Evolutionary conservation across 1,284 basidiomycete genomes (phyloP).

Genomic region (Sphaerobolus stellatus): DNA sequence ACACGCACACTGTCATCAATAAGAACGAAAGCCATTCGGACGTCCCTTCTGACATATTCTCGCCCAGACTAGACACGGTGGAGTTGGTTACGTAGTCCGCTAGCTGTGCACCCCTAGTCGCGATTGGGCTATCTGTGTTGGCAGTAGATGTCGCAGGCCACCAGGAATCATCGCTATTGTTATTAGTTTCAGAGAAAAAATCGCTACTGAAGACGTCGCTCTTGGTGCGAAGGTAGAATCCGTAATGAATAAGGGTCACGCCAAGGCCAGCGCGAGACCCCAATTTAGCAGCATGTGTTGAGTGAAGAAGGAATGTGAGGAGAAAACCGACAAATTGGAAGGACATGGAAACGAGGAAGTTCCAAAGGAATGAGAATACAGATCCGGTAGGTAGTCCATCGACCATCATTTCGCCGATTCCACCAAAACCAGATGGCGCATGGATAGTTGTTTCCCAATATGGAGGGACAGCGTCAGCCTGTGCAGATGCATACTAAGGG

Average conservation of each 20-base stretch:
- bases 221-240: constrained; percentile 73
- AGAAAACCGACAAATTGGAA: constrained; percentile 99
- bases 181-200: constrained; percentile 31
- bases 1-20: constrained; percentile 82
- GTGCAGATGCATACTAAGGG: constrained; percentile 73
- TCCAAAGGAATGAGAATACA: constrained; percentile 89
- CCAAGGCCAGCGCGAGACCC: constrained; percentile 95
- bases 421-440: constrained; percentile 35
- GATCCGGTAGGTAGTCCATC: constrained; percentile 77
- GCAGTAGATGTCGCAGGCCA: constrained; percentile 20
- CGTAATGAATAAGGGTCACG: constrained; percentile 93
- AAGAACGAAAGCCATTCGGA: constrained; percentile 92
- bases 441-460: constrained; percentile 99
- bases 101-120: constrained; percentile 43
- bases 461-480: constrained; percentile 92
- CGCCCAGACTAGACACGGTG: neutral
- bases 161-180: constrained; percentile 16
- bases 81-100: constrained; percentile 22
- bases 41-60: constrained; percentile 38
- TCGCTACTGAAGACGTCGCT: constrained; percentile 33
- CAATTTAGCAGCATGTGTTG: constrained; percentile 93
- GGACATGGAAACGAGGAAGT: constrained; percentile 88
- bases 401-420: constrained; percentile 68
- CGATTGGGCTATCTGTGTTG: constrained; percentile 24
- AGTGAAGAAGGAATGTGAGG: constrained; percentile 90